These are phyloP conservation scores for Boletus rubroflammeus DNA, from an alignment of 768 basidiomycete genomes.

Conservation along the genomic window DNA sequence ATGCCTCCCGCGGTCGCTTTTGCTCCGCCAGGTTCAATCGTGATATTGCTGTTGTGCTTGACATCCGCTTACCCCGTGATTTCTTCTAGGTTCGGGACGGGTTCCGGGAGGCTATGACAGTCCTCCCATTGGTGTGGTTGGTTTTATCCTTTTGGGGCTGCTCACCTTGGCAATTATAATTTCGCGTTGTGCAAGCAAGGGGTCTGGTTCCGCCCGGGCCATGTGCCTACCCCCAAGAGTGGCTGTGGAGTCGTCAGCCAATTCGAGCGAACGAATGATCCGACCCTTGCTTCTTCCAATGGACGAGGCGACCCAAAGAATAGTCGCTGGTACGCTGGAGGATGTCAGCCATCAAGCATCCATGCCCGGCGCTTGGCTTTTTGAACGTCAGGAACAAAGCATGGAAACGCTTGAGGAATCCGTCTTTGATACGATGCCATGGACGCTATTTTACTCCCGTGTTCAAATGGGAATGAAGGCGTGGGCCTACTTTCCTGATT, in stretches of 20 bases:
- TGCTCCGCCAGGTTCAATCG: slow-evolving; percentile 1
- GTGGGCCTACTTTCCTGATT: not conserved
- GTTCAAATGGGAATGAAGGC: not conserved
- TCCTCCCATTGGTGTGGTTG: not conserved
- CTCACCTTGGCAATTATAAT: not conserved
- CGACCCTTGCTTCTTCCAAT: not conserved
- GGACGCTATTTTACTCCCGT: not conserved
- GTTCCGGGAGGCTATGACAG: not conserved
- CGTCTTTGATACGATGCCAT: not conserved
- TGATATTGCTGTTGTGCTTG: not conserved
- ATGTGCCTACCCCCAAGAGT: not conserved
- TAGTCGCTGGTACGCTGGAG: not conserved
- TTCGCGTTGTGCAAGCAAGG: not conserved
- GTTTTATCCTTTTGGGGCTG: slow-evolving; percentile 3
- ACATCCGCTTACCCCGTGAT: not conserved
- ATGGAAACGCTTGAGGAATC: not conserved
- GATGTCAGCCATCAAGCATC: not conserved
- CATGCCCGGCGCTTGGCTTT: slow-evolving; percentile 7
- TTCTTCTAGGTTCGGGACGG: not conserved
- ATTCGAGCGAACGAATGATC: not conserved
- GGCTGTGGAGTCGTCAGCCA: not conserved
- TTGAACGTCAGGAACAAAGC: not conserved
- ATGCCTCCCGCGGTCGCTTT: not conserved
- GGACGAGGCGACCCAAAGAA: not conserved
- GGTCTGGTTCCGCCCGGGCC: not conserved